phyloP scores from a whole-genome alignment of 1,139 yeast genomes.

The Diutina ranongensis region DNA sequence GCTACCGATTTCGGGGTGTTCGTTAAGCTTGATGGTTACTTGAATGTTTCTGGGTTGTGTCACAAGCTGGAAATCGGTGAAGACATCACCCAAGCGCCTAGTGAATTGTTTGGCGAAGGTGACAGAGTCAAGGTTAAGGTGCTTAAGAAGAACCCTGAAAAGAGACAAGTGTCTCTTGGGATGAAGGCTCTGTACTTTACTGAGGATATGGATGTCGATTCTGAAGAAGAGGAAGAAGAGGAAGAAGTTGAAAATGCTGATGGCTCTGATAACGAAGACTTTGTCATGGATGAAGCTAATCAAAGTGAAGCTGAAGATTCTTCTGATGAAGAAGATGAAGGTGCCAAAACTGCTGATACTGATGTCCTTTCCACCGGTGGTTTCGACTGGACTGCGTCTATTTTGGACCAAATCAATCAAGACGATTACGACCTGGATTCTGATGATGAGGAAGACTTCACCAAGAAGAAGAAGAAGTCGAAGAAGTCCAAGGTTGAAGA shows the following conservation, averaged over 20 bases:
- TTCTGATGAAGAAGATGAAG: constrained; percentile 9
- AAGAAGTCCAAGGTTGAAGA: constrained; percentile 49
- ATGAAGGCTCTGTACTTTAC: constrained; percentile 89
- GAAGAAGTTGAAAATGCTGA: constrained; percentile 12
- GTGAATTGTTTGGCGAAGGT: constrained; percentile 68
- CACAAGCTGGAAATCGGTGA: constrained; percentile 84
- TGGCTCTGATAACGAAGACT: constrained; percentile 11
- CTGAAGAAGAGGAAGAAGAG: constrained; percentile 14
- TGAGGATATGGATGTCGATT: constrained; percentile 17
- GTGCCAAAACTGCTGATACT: constrained; percentile 10
- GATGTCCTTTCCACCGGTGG: constrained; percentile 70
- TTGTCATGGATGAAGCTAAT: constrained; percentile 11
- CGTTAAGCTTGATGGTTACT: constrained; percentile 65
- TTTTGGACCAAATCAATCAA: constrained; percentile 67
- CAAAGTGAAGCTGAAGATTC: constrained; percentile 15
- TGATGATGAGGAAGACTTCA: constrained; percentile 39
- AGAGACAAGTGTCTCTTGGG: constrained; percentile 74
- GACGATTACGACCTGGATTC: constrained; percentile 42
- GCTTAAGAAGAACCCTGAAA: constrained; percentile 47
- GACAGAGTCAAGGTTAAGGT: constrained; percentile 83
- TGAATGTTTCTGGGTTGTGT: constrained; percentile 73
- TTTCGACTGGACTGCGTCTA: constrained; percentile 90
- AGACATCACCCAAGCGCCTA: constrained; percentile 35
- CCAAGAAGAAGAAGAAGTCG: constrained; percentile 37
- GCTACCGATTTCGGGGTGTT: constrained; percentile 89